A percentile compares a stretch with the other conserved stretches of the same genome.
Evolutionary conservation across 345 rosid genomes (phyloP).

Genomic region (Excoecaria agallocha): DNA sequence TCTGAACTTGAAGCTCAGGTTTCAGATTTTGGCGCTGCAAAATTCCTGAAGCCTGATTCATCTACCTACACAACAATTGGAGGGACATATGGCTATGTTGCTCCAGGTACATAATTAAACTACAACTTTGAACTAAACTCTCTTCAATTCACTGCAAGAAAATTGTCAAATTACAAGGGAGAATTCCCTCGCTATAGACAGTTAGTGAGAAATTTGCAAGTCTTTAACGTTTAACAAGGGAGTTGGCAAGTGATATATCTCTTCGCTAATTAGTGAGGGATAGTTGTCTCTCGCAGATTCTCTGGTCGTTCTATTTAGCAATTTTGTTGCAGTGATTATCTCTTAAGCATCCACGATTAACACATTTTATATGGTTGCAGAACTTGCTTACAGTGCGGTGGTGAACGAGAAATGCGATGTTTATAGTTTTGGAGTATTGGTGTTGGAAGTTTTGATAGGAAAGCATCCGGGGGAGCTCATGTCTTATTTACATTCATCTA

Average conservation of each 20-base stretch:
- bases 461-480: constrained; percentile 20
- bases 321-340: too few relatives aligned
- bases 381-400: constrained; percentile 10
- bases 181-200: too few relatives aligned
- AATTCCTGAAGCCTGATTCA: constrained; percentile 14
- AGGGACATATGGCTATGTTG: constrained; percentile 16
- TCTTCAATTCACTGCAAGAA: too few relatives aligned
- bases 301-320: too few relatives aligned
- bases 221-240: too few relatives aligned
- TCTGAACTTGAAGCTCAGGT: constrained; percentile 13
- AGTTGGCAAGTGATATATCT: too few relatives aligned
- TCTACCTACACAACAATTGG: constrained; percentile 11
- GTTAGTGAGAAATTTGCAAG: too few relatives aligned
- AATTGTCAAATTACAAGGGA: too few relatives aligned
- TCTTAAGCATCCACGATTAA: neutral
- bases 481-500: neutral
- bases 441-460: constrained; percentile 14
- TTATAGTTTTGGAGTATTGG: constrained; percentile 7
- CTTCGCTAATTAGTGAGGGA: too few relatives aligned
- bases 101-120: constrained; percentile 10
- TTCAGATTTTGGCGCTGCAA: constrained; percentile 16
- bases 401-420: constrained; percentile 15
- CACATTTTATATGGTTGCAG: neutral
- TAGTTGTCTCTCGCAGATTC: too few relatives aligned
- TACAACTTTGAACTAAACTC: neutral